Base-by-base conservation (phyloP, 805 yeast genomes). In the Pichia sporocuriosa region DNA sequence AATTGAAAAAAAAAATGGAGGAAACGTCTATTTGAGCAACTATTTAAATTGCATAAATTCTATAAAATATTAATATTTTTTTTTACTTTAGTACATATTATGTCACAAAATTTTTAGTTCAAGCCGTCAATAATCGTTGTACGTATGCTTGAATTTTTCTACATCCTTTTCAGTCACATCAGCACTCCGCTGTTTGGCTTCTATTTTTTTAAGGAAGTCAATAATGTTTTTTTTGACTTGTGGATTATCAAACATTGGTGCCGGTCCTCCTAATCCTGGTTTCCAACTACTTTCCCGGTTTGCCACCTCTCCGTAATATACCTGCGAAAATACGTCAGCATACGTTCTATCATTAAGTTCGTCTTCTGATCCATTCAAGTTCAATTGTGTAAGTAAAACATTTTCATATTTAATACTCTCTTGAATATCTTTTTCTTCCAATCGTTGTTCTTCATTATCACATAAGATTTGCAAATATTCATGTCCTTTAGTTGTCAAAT, bases 1-100 rank as follows among this genome's bases (percentile, higher is more conserved):
- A 42, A 11, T 9, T 50, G 22, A 47, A 40, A 35, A 43, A 49
- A 17, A 44, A 44, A 22, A 24, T 53, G 27, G 46, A 50, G 19
- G 49, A 44, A 25, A 28, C 44, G 11, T 25, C 23, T 4, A 37
- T 50, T 6, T 43, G n/a, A n/a, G 7, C 19, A 22, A 22, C 6
- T 24, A 16, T 17, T 31, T 22, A 38, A n/a, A n/a, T n/a, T n/a
- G n/a, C n/a, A n/a, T n/a, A n/a, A n/a, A n/a, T n/a, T n/a, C n/a
- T n/a, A n/a, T n/a, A n/a, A n/a, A n/a, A n/a, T n/a, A n/a, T n/a
- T n/a, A n/a, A n/a, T n/a, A n/a, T n/a, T n/a, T n/a, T n/a, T n/a
- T n/a, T n/a, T n/a, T n/a, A n/a, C n/a, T n/a, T n/a, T n/a, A n/a
- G n/a, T n/a, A n/a, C n/a, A n/a, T n/a, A n/a, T n/a, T n/a, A n/a